These are phyloP conservation scores for Friedmanniomyces endolithicus DNA, from an alignment of 495 filamentous ascomycete species.

Conservation along the genomic window DNA sequence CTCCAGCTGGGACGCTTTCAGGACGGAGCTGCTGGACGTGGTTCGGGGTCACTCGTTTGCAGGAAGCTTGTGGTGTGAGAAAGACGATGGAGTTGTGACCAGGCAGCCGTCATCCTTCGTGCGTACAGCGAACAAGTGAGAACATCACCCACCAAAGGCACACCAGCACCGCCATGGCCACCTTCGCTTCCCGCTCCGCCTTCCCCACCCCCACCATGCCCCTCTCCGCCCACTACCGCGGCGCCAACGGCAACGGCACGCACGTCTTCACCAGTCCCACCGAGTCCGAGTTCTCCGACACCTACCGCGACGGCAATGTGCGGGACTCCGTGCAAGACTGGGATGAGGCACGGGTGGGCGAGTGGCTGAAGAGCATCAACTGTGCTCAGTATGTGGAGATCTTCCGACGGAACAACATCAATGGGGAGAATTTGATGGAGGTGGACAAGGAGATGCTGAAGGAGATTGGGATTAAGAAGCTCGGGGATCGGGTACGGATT, in stretches of 20 bases:
- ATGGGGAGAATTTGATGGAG: constrained; percentile 88
- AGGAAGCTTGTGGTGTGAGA: too few species aligned
- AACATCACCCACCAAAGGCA: background rate
- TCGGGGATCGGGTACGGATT: constrained; percentile 95
- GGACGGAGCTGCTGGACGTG: too few species aligned
- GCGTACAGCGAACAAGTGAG: too few species aligned
- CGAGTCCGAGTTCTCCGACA: constrained; percentile 89
- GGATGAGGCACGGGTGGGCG: constrained; percentile 82
- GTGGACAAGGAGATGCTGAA: constrained; percentile 93
- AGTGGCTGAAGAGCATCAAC: constrained; percentile 82
- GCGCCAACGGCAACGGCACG: constrained; percentile 35
- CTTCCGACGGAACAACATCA: constrained; percentile 91
- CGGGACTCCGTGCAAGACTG: constrained; percentile 36
- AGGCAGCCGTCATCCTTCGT: too few species aligned
- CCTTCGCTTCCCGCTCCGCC: constrained; percentile 75
- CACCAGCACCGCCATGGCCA: constrained; percentile 44
- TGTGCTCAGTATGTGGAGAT: constrained; percentile 85
- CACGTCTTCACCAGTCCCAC: constrained; percentile 74
- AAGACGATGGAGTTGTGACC: too few species aligned
- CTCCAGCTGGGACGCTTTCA: too few species aligned
- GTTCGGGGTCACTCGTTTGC: too few species aligned
- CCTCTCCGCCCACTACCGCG: constrained; percentile 33
- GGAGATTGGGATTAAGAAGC: constrained; percentile 96
- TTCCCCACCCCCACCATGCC: constrained; percentile 53
- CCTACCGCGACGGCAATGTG: constrained; percentile 24